phyloP scores from a whole-genome alignment of 495 filamentous ascomycete genomes.

The Talaromyces adpressus region DNA sequence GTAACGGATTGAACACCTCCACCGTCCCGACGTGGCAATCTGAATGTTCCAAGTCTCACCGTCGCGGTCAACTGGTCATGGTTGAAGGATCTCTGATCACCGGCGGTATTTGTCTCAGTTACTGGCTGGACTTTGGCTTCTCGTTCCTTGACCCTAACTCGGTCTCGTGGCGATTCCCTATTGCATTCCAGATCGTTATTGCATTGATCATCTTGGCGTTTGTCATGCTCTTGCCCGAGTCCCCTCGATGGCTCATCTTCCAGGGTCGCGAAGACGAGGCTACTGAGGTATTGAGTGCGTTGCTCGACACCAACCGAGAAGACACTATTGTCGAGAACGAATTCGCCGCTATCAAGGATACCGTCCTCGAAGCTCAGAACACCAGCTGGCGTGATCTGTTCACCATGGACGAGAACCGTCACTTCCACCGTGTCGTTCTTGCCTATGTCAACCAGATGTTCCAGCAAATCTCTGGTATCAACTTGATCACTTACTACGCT shows the following conservation, averaged over 20 bases:
- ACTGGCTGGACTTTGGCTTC: constrained; percentile 71
- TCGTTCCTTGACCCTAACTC: constrained; percentile 56
- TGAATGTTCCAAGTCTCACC: constrained; percentile 67
- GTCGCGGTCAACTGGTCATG: constrained; percentile 72
- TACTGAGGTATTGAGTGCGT: constrained; percentile 51
- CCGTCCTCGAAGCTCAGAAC: constrained; percentile 63
- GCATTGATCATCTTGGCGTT: constrained; percentile 52
- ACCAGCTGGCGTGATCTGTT: constrained; percentile 62
- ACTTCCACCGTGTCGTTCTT: constrained; percentile 64
- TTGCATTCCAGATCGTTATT: constrained; percentile 68
- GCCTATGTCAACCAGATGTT: constrained; percentile 75
- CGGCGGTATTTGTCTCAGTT: constrained; percentile 62
- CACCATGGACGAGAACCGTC: constrained; percentile 63
- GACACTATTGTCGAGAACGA: constrained; percentile 54
- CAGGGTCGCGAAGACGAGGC: constrained; percentile 63
- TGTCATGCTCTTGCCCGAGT: constrained; percentile 63
- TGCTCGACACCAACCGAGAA: constrained; percentile 47
- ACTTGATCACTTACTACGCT: constrained; percentile 69
- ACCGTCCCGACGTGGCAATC: constrained; percentile 75
- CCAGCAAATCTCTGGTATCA: constrained; percentile 72
- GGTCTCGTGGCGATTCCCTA: constrained; percentile 67
- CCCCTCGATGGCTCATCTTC: constrained; percentile 67
- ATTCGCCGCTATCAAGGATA: constrained; percentile 67
- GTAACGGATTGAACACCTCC: constrained; percentile 57
- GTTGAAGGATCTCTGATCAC: constrained; percentile 70